Base-by-base conservation (phyloP, 2,329 filamentous ascomycete genomes). In the Didymella lethalis region DNA sequence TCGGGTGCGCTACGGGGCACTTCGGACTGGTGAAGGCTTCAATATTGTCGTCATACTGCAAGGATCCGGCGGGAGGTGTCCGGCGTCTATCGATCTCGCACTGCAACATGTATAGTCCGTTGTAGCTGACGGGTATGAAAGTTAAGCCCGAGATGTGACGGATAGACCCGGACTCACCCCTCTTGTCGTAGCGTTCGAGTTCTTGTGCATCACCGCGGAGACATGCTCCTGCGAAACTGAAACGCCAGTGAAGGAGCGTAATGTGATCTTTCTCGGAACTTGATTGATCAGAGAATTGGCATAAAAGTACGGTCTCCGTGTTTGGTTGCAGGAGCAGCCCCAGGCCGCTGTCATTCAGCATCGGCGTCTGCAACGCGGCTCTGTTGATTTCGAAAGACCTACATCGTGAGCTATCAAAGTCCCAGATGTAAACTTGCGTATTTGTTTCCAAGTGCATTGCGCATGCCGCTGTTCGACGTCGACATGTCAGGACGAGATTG, bases 341-440 rank as follows among this genome's bases (percentile, higher is more conserved):
- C 8, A 25, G 8, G 6, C 29, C 26, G 4, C 3, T 16, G 16
- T 7, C 5, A 1, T n/a, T 25, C 8, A 7, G 6, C 16, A 20
- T 16, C 12, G 18, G 32, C 16, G 53, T 45, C 8, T 60, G 20
- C 16, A 51, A 38, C 16, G 36, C 43, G 32, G 53, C 20, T 8
- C 46, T 48, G 6, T 46, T 45, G n/a, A 75, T 51, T 0, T 59
- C 40, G 32, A 76, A 69, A 0, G 66, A 67, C 16, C 32, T 66
- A 2, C 71, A 68, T 11, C 49, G 63, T 41, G 63, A 60, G 4
- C 61, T 69, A 34, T 74, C 65, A 23, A 66, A 71, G 32, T 74
- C 46, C 73, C 73, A 76, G 14, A 73, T 61, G 45, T 70, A 76
- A 1, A 75, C 60, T 2, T 59, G 43, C 20, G 52, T 50, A 18